Conservation (phyloP, 805 yeast species). For the Lipomyces chichibuensis region DNA sequence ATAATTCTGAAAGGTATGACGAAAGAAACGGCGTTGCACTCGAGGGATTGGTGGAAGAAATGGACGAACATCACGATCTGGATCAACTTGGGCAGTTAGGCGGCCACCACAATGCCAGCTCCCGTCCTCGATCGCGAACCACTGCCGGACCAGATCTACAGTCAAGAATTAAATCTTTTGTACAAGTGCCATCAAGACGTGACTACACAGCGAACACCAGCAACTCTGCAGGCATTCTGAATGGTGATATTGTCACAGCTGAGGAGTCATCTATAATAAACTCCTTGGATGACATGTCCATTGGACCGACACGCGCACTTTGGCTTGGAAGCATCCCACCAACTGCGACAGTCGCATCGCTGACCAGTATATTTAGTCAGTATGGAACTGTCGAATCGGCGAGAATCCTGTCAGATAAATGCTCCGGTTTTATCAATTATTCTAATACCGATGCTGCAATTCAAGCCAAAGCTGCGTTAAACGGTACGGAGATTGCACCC, state of each 20-base stretch:
- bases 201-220: constrained; percentile 31
- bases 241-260: constrained; percentile 19
- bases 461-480: constrained; percentile 73
- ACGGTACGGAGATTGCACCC: constrained; percentile 79
- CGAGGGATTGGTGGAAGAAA: constrained; percentile 27
- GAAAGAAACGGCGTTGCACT: constrained; percentile 18
- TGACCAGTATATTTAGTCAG: constrained; percentile 61
- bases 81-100: constrained; percentile 12
- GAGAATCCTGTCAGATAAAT: constrained; percentile 54
- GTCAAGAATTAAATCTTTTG: constrained; percentile 26
- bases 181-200: constrained; percentile 38
- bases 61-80: constrained; percentile 28
- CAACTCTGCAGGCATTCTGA: constrained; percentile 38
- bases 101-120: background rate
- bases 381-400: constrained; percentile 67
- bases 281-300: constrained; percentile 64
- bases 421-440: constrained; percentile 70
- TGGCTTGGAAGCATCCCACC: constrained; percentile 81
- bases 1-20: constrained; percentile 31
- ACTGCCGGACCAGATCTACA: constrained; percentile 34
- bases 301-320: constrained; percentile 77
- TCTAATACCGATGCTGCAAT: constrained; percentile 72
- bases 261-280: constrained; percentile 25
- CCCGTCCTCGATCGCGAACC: constrained; percentile 32
- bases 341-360: constrained; percentile 55